Conservation (phyloP, 352 stramenopile species). For the Phytophthora cryptogea region DNA sequence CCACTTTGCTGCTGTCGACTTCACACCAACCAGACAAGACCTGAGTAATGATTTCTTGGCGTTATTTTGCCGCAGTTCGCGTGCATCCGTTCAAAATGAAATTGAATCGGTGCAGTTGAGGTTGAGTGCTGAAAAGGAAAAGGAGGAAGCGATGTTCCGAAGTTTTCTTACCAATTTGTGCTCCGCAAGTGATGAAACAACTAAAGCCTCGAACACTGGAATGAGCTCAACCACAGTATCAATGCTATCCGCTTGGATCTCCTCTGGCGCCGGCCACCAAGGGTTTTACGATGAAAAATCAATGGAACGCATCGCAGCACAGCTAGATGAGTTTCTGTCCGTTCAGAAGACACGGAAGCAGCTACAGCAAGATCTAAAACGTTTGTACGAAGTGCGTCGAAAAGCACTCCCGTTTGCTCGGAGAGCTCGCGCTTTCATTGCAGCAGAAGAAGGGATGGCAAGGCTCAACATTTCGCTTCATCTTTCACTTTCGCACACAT, state of each 20-base stretch:
- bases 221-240: conserved; percentile 13
- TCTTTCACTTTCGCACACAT: conserved; percentile 22
- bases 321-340: conserved; percentile 32
- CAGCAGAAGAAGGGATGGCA: conserved; percentile 27
- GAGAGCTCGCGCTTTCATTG: conserved; percentile 26
- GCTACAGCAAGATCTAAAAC: conserved; percentile 15
- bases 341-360: conserved; percentile 23
- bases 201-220: conserved; percentile 9
- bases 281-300: conserved; percentile 29
- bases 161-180: conserved; percentile 26
- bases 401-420: conserved; percentile 24
- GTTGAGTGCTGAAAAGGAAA: conserved; percentile 19
- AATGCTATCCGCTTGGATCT: conserved; percentile 33
- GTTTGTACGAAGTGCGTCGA: conserved; percentile 11
- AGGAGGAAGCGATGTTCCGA: conserved; percentile 26
- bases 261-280: conserved; percentile 16
- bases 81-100: conserved; percentile 11
- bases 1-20: conserved; percentile 51
- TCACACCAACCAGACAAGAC: conserved; percentile 39
- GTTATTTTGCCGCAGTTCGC: conserved; percentile 27
- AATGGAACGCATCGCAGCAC: conserved; percentile 38
- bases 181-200: conserved; percentile 20
- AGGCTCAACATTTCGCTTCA: conserved; percentile 14
- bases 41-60: conserved; percentile 46
- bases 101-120: conserved; percentile 20